These are phyloP conservation scores for Kwoniella bestiolae DNA, from an alignment of 768 basidiomycete species.

Conservation along the genomic window DNA sequence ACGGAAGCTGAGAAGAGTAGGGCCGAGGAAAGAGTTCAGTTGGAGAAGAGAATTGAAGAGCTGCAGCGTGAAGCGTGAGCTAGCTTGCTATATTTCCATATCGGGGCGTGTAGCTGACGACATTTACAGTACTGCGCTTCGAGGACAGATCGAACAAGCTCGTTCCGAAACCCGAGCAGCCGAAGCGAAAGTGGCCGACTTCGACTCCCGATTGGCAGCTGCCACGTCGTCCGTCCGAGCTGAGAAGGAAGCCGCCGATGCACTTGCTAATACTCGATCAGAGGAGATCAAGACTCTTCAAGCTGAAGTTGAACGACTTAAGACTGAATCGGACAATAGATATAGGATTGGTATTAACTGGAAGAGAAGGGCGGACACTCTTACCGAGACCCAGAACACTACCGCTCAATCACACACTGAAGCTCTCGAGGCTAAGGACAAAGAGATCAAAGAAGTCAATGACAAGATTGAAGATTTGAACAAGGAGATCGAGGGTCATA, in stretches of 20 bases:
- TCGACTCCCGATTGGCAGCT: constrained; percentile 37
- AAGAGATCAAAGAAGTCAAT: constrained; percentile 30
- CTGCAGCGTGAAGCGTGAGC: constrained; percentile 78
- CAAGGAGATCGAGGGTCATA: constrained; percentile 29
- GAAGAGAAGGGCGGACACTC: constrained; percentile 33
- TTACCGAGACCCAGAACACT: constrained; percentile 23
- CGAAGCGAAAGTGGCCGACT: constrained; percentile 31
- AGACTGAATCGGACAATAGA: constrained; percentile 29
- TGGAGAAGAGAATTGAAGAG: constrained; percentile 78
- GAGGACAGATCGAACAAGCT: constrained; percentile 43
- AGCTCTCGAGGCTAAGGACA: constrained; percentile 40
- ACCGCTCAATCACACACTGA: constrained; percentile 16
- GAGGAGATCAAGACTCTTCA: constrained; percentile 36
- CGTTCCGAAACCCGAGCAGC: constrained; percentile 41
- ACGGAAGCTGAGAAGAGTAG: constrained; percentile 81
- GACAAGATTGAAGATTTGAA: constrained; percentile 22
- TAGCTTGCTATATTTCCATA: neutral
- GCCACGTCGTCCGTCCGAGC: constrained; percentile 39
- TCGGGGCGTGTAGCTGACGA: constrained; percentile 12
- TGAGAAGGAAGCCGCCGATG: constrained; percentile 45
- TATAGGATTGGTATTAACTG: constrained; percentile 44
- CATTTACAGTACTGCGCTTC: constrained; percentile 39
- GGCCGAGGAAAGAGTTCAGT: constrained; percentile 76
- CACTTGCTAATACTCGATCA: constrained; percentile 36
- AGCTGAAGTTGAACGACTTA: constrained; percentile 32